Evolutionary conservation across 345 rosid genomes (phyloP), one percentile per base, ranked within the genome.

Genomic region (Dimocarpus longan): DNA sequence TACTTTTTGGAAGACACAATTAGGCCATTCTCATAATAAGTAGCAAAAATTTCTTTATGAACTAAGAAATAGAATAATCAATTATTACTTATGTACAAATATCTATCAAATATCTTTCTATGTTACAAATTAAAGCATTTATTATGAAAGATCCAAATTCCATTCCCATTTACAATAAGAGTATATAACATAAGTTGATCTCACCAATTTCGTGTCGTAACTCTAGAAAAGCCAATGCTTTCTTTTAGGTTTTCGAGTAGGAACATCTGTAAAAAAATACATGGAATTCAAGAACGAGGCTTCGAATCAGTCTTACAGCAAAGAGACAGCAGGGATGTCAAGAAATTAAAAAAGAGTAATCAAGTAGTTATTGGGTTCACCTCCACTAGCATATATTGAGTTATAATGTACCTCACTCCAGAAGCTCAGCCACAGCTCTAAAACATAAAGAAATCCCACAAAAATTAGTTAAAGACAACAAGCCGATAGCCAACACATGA

Each of bases 391-490:
- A 78, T 95, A 95, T 37, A 95, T 70, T 1, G 98, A 95, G 81
- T 95, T 95, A 83, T 95, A 95, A 78, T 95, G 98, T 39, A 95
- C 98, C 88, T 95, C 98, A 66, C 98, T 90, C 98, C 98, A 95
- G 71, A 95, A 95, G 89, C 98, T 95, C 82, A 95, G 85, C 98
- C 98, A 95, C 50, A 91, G 80, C 74, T 91, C 98, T 95, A 79
- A 50, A 81, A 72, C 78, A 79, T 26, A 13, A 59, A 11, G 50
- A 13, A 80, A 24, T 60, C 22, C 66, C 39, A 67, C 52, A 26
- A 24, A 32, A 28, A 68, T 52, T 66, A 21, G 9, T 52, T 50
- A 32, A 40, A n/a, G 66, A 42, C 5, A 13, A 42, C 5, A 13
- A 32, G 37, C 37, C 2, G 37, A 32, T 32, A 32, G 37, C 37